Conservation (phyloP, 2,329 filamentous ascomycete species). For the Ceratocystis papillata region DNA sequence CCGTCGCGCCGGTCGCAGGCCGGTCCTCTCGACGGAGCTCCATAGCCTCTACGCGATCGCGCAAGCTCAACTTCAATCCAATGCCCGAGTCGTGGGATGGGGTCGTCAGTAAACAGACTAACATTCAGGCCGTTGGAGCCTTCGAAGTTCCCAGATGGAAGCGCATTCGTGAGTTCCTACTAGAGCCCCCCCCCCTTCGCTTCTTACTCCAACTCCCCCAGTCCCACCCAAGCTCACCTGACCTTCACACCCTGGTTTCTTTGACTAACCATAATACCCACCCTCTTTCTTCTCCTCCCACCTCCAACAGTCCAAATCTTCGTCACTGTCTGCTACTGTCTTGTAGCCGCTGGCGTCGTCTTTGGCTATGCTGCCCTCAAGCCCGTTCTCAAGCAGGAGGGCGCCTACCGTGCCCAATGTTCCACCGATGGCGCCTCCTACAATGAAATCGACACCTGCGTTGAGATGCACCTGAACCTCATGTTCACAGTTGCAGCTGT, state of each 20-base stretch:
- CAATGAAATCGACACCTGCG: conserved; percentile 34
- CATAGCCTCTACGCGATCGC: conserved; percentile 39
- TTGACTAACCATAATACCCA: not conserved
- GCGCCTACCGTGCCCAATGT: conserved; percentile 59
- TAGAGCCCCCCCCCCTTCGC: not conserved
- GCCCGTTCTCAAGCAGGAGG: conserved; percentile 62
- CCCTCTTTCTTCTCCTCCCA: not conserved
- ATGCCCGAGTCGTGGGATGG: conserved; percentile 44
- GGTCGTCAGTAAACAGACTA: conserved; percentile 32
- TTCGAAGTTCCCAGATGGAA: conserved; percentile 47
- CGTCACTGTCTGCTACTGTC: conserved; percentile 34
- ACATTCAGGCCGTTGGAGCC: conserved; percentile 40
- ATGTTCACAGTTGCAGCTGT: conserved; percentile 91
- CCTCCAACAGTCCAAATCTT: conserved; percentile 32
- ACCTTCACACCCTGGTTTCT: not conserved
- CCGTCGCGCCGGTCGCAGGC: conserved; percentile 31
- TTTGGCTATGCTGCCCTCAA: conserved; percentile 82
- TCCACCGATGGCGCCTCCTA: conserved; percentile 26
- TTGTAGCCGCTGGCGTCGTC: conserved; percentile 51
- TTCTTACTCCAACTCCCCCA: not conserved
- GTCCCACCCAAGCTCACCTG: not conserved
- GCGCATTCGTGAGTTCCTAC: conserved; percentile 37
- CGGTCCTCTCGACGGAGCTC: conserved; percentile 34
- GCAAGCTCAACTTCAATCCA: conserved; percentile 45
- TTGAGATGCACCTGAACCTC: conserved; percentile 61